Evolutionary conservation across 2,329 filamentous ascomycete genomes (phyloP).

Genomic region (Arachnomyces sp.): DNA sequence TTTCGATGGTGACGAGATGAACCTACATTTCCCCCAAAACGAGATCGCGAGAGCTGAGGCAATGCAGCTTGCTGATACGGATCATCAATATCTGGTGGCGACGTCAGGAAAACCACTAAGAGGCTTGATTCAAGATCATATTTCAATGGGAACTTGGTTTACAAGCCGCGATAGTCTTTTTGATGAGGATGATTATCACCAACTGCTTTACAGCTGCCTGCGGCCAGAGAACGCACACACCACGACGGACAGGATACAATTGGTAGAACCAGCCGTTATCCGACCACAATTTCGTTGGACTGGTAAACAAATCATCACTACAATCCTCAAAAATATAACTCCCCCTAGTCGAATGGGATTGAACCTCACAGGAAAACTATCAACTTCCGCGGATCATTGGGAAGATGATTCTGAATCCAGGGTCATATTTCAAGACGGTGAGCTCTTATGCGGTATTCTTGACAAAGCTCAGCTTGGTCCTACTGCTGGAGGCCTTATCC

Average conservation of each 20-base stretch:
- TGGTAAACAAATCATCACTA: conserved; percentile 91
- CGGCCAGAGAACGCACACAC: conserved; percentile 88
- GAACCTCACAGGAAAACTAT: conserved; percentile 70
- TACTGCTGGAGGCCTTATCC: conserved; percentile 76
- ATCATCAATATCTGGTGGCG: conserved; percentile 92
- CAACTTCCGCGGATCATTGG: conserved; percentile 75
- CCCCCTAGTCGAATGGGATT: conserved; percentile 69
- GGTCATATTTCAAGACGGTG: conserved; percentile 78
- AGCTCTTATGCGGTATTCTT: conserved; percentile 81
- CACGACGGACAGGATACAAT: conserved; percentile 69
- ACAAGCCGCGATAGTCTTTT: conserved; percentile 92
- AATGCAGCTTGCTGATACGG: conserved; percentile 86
- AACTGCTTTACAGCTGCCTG: conserved; percentile 84
- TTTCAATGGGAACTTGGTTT: conserved; percentile 86
- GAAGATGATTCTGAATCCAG: conserved; percentile 58
- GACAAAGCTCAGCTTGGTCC: conserved; percentile 95
- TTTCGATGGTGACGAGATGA: conserved; percentile 99
- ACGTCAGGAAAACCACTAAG: conserved; percentile 89
- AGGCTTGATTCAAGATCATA: conserved; percentile 96
- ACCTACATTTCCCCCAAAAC: conserved; percentile 99
- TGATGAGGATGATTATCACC: conserved; percentile 77
- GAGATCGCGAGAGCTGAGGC: conserved; percentile 91
- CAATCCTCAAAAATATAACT: conserved; percentile 84
- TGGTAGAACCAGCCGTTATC: conserved; percentile 71
- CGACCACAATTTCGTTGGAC: conserved; percentile 83